Percentiles rank a stretch among this genome's conserved stretches.
Evolutionary conservation across 768 basidiomycete genomes (phyloP).

Genomic region (Nidularia sp.): DNA sequence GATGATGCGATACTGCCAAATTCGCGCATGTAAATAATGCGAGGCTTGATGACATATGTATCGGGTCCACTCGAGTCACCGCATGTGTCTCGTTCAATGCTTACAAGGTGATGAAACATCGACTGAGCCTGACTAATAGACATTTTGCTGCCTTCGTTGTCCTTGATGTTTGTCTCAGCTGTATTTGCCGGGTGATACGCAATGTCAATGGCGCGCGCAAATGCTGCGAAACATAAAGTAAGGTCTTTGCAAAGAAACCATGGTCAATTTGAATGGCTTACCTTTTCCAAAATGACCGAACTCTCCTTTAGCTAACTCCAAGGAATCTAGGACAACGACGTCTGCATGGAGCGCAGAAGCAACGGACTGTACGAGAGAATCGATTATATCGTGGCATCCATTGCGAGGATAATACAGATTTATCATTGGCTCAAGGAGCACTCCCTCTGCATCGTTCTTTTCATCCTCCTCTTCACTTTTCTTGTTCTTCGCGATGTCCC

Average conservation of each 20-base stretch:
- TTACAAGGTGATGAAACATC: no score
- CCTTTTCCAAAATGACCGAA: neutral
- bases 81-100: no score
- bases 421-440: neutral
- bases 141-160: no score
- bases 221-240: no score
- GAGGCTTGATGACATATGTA: neutral
- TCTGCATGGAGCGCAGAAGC: constrained; percentile 5
- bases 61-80: neutral
- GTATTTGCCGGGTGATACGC: no score
- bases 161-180: no score
- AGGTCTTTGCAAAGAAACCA: no score
- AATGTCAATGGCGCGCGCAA: no score
- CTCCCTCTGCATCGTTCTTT: neutral
- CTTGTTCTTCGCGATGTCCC: neutral
- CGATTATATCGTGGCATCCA: constrained; percentile 5
- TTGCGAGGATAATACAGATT: constrained; percentile 1
- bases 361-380: constrained; percentile 5
- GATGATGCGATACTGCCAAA: constrained; percentile 2
- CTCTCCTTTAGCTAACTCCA: constrained; percentile 8
- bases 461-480: neutral
- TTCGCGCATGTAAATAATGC: constrained; percentile 6
- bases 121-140: no score
- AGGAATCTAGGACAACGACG: constrained; percentile 11
- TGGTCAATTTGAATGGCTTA: neutral